phyloP scores from a whole-genome alignment of 257 asterid species.

The Solanum lignicaule region DNA sequence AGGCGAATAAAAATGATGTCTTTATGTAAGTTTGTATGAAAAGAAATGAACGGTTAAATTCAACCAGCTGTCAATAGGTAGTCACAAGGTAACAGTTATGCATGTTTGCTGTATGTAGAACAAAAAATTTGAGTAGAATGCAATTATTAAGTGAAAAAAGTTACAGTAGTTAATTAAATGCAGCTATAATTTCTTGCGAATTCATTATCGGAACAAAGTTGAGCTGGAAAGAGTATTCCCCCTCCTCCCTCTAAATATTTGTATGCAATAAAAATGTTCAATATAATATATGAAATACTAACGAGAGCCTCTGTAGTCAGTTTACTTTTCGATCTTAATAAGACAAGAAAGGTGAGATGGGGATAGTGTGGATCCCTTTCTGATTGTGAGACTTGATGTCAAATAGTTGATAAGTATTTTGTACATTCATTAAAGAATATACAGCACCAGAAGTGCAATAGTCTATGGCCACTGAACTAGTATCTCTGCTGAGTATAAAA shows the following conservation, averaged over 20 bases:
- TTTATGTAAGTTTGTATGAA: neutral
- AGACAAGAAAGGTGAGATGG: neutral
- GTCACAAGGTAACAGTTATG: neutral
- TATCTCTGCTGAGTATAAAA: neutral
- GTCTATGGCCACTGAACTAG: neutral
- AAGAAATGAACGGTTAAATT: neutral
- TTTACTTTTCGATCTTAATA: neutral
- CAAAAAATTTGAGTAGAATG: neutral
- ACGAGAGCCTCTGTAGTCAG: neutral
- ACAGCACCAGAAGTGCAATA: neutral
- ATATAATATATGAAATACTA: neutral
- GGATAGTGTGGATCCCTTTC: neutral
- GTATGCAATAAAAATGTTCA: neutral
- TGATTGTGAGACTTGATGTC: neutral
- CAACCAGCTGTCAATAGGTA: neutral
- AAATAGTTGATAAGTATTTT: neutral
- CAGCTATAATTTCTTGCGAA: neutral
- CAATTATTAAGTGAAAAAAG: neutral
- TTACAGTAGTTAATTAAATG: neutral
- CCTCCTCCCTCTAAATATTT: neutral
- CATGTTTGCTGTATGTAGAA: neutral
- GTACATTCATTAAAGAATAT: neutral
- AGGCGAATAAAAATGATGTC: neutral
- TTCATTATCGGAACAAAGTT: neutral
- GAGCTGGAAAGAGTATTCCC: neutral